Base-by-base conservation (phyloP, 2,329 filamentous ascomycete species). In the Verticillium tricorpus region DNA sequence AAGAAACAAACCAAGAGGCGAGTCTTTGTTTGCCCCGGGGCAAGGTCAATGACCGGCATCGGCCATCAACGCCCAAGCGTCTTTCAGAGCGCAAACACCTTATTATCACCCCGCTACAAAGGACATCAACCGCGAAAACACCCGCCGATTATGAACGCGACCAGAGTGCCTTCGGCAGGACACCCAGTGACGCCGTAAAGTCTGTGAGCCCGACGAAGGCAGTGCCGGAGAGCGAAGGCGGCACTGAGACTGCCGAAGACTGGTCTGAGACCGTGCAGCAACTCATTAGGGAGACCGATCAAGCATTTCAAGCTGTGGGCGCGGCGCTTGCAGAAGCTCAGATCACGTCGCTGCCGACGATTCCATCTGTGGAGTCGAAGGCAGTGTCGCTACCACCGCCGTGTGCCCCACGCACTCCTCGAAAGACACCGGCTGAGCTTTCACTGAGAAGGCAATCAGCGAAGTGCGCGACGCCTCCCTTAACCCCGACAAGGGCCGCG, bases 221-320 rank as follows among this genome's bases (percentile, higher is more conserved):
- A 50, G 45, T 50, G 25, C 56, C 63, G 34, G 19, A 60, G 62
- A 22, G 58, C 62, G 15, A 61, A 25, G 57, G 60, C n/a, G 57
- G 61, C 19, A 34, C 31, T 17, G 15, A 31, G 32, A 4, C 6
- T 28, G 22, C 52, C 63, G 66, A 65, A 39, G 62, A 62, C 45
- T 68, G 74, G 66, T 74, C 73, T 14, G 71, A 77, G 45, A 76
- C 76, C 61, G 71, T 81, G 3, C 74, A 79, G 59, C 73, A 78
- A 64, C 74, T 85, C 64, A 80, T 82, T 56, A 72, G 74, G 63
- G 77, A 84, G 67, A 78, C 81, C 4, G 81, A 85, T 63, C 75
- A 80, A 61, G 80, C 82, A 32, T 84, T 84, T 70, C 75, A 77
- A 68, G 75, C 77, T 14, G 76, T 81, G 28, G 78, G 75, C 2